Evolutionary conservation across 805 yeast genomes (phyloP).

Genomic region (Starmerella potacharoeniae): DNA sequence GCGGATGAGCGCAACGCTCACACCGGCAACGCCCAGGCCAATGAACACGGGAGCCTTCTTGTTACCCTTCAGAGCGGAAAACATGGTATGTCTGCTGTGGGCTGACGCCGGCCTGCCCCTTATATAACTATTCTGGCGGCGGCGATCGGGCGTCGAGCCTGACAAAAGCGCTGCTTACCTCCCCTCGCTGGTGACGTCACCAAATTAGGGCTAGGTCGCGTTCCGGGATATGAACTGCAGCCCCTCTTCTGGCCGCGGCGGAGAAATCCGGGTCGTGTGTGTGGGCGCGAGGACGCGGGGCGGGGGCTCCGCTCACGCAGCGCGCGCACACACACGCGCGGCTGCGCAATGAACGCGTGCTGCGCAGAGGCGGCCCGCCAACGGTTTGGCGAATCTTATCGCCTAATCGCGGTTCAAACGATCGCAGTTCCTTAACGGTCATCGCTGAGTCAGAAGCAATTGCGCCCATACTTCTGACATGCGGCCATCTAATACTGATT

Average conservation of each 20-base stretch:
- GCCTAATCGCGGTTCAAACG: not conserved
- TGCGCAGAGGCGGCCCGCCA: not conserved
- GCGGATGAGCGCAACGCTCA: constrained; percentile 10
- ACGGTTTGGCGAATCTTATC: not conserved
- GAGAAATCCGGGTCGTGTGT: not conserved
- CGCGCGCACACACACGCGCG: too few relatives aligned
- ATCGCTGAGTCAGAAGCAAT: not conserved
- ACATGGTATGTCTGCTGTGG: not conserved
- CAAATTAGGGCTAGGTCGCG: not conserved
- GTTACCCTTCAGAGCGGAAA: not conserved
- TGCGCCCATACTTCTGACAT: not conserved
- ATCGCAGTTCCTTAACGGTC: not conserved
- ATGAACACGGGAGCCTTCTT: constrained; percentile 1
- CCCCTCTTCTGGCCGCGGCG: not conserved
- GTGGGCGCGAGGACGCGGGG: not conserved
- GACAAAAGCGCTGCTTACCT: not conserved
- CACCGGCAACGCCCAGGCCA: constrained; percentile 12
- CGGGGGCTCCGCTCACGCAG: too few relatives aligned
- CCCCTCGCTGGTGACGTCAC: not conserved
- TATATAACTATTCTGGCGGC: constrained; percentile 1
- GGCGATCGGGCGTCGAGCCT: constrained; percentile 4
- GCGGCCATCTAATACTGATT: not conserved
- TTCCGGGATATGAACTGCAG: constrained; percentile 1
- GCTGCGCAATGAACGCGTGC: too few relatives aligned
- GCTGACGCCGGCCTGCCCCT: not conserved